Percentiles rank a stretch among this genome's conserved stretches.
Evolutionary conservation across 163 green algal genomes (phyloP).

Genomic region (Chloromonas sp.): DNA sequence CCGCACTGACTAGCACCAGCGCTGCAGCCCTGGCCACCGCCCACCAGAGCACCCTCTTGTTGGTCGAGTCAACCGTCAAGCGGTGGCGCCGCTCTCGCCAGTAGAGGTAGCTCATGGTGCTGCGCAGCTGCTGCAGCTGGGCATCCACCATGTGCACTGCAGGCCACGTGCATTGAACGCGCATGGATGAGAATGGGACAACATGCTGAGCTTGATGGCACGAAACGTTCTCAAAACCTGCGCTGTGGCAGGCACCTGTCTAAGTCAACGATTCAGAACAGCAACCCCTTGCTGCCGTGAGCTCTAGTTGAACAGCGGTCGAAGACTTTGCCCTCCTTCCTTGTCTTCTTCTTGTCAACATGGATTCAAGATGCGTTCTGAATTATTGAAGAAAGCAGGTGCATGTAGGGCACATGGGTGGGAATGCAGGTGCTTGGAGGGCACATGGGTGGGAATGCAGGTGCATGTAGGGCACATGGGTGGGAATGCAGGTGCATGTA

Average conservation of each 20-base stretch:
- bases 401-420: no score
- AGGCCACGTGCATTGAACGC: no score
- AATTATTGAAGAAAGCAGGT: no score
- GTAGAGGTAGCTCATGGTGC: conserved; percentile 54
- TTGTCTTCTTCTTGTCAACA: no score
- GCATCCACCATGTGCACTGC: conserved; percentile 45
- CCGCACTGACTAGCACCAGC: conserved; percentile 33
- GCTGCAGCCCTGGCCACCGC: conserved; percentile 28
- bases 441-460: no score
- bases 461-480: no score
- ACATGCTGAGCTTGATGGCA: not conserved
- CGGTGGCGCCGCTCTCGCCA: conserved; percentile 52
- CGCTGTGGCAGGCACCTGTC: not conserved
- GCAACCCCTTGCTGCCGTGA: not conserved
- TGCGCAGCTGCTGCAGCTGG: conserved; percentile 53
- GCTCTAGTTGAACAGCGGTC: not conserved
- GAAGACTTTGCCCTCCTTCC: no score
- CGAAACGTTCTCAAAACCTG: not conserved
- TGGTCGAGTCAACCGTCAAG: conserved; percentile 48
- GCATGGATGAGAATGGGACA: not conserved
- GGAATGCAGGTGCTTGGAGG: no score
- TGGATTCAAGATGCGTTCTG: no score
- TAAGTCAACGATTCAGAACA: not conserved
- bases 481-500: no score
- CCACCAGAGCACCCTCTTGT: conserved; percentile 38